Conservation (phyloP, 805 yeast species). For the Candida succiphila region DNA sequence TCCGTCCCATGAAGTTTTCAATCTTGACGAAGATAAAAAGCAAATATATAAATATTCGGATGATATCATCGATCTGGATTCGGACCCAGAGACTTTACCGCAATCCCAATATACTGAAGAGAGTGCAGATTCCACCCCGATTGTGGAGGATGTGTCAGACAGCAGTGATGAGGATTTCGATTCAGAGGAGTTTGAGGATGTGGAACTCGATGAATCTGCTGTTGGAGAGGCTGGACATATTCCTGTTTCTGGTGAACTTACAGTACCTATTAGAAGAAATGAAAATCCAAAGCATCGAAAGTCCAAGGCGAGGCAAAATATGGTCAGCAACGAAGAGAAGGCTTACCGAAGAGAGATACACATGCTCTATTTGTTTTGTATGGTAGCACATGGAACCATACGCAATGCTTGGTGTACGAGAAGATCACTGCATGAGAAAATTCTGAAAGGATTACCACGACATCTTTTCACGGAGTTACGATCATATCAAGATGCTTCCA, state of each 20-base stretch:
- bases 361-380: slow-evolving; percentile 41
- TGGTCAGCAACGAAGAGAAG: slow-evolving; percentile 46
- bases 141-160: too few relatives aligned
- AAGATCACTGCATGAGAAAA: slow-evolving; percentile 23
- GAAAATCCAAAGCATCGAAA: slow-evolving; percentile 7
- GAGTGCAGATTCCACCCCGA: too few relatives aligned
- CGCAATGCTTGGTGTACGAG: slow-evolving; percentile 73
- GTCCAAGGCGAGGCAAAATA: slow-evolving; percentile 17
- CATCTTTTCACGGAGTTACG: slow-evolving; percentile 34
- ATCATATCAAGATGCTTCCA: slow-evolving; percentile 12
- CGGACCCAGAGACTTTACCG: too few relatives aligned
- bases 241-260: too few relatives aligned
- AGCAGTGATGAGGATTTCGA: slow-evolving; percentile 23
- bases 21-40: too few relatives aligned
- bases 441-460: slow-evolving; percentile 39
- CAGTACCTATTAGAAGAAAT: slow-evolving; percentile 14
- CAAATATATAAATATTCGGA: too few relatives aligned
- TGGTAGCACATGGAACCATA: slow-evolving; percentile 56
- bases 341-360: slow-evolving; percentile 44
- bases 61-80: too few relatives aligned
- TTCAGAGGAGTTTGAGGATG: slow-evolving; percentile 32
- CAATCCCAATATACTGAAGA: too few relatives aligned
- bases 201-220: slow-evolving; percentile 17
- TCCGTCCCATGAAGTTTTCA: too few relatives aligned
- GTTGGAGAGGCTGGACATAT: too few relatives aligned